Percentiles rank a stretch among this genome's conserved stretches.
Evolutionary conservation across 257 asterid species (phyloP).

Genomic region (Nemophila menziesii): DNA sequence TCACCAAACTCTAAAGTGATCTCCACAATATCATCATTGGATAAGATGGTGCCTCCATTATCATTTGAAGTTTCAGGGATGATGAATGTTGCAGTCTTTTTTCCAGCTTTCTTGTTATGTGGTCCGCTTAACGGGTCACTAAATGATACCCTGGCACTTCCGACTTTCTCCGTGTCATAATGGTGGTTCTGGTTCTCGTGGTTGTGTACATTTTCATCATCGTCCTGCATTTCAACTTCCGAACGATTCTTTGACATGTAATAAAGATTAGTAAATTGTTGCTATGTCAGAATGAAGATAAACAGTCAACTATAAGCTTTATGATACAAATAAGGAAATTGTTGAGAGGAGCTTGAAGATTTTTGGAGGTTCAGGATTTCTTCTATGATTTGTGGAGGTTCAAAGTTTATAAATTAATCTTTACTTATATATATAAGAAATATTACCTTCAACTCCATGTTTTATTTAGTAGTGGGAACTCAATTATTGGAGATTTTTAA

Average conservation of each 20-base stretch:
- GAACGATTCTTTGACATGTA: not conserved
- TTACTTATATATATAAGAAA: no score
- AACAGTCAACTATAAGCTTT: no score
- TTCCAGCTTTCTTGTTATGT: conserved; percentile 6
- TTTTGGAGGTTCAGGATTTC: no score
- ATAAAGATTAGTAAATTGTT: no score
- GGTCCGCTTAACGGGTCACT: conserved; percentile 11
- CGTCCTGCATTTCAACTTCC: conserved; percentile 26
- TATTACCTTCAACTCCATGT: no score
- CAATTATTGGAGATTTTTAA: no score
- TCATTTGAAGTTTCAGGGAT: not conserved
- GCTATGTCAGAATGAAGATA: no score
- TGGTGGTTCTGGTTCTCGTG: conserved; percentile 30
- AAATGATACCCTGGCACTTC: conserved; percentile 1
- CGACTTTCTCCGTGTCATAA: conserved; percentile 9
- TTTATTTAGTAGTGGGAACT: no score
- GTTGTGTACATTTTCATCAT: conserved; percentile 26
- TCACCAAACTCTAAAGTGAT: conserved; percentile 18
- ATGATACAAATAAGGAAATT: no score
- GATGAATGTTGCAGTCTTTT: conserved; percentile 9
- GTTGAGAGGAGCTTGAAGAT: no score
- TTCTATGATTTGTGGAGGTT: no score
- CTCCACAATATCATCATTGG: conserved; percentile 13
- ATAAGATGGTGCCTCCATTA: not conserved
- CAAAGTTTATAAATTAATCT: no score